These are phyloP conservation scores for Aspergillus udagawae DNA, from an alignment of 2,329 filamentous ascomycete genomes.

Conservation along the genomic window DNA sequence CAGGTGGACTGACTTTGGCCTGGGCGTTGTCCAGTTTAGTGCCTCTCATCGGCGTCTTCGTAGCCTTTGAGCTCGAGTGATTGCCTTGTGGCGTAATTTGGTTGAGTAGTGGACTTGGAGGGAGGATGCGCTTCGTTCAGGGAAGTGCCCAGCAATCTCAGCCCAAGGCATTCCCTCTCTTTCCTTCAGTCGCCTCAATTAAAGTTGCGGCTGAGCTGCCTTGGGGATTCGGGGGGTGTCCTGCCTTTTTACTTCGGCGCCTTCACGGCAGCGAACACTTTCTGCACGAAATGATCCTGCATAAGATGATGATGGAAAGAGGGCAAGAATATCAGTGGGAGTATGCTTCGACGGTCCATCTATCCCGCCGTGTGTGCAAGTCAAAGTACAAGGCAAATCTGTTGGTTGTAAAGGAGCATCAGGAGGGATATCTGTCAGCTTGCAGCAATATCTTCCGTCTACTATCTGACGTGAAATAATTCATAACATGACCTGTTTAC, in stretches of 20 bases:
- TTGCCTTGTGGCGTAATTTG: too few relatives aligned
- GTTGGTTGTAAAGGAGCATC: conserved; percentile 1
- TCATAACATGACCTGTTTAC: not conserved
- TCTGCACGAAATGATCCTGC: conserved; percentile 6
- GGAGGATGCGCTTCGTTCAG: too few relatives aligned
- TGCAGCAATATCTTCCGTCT: conserved; percentile 4
- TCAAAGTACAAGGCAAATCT: conserved; percentile 2
- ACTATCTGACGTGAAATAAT: conserved; percentile 1
- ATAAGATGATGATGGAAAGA: not conserved
- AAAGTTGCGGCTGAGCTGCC: conserved; percentile 3
- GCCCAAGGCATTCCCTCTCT: too few relatives aligned
- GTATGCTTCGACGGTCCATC: not conserved
- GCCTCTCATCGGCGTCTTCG: too few relatives aligned
- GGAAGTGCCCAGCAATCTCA: too few relatives aligned
- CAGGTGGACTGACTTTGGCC: too few relatives aligned
- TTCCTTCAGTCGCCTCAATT: too few relatives aligned
- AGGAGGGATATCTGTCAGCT: conserved; percentile 1
- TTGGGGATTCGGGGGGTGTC: not conserved
- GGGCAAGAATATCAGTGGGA: conserved; percentile 1
- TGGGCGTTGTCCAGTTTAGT: too few relatives aligned
- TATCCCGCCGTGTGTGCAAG: not conserved
- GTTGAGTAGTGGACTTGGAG: too few relatives aligned
- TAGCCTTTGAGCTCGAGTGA: too few relatives aligned
- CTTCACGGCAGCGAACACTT: not conserved
- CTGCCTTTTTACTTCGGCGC: conserved; percentile 6